These are phyloP conservation scores for Mycena vulgaris DNA, from an alignment of 768 basidiomycete genomes.

Conservation along the genomic window DNA sequence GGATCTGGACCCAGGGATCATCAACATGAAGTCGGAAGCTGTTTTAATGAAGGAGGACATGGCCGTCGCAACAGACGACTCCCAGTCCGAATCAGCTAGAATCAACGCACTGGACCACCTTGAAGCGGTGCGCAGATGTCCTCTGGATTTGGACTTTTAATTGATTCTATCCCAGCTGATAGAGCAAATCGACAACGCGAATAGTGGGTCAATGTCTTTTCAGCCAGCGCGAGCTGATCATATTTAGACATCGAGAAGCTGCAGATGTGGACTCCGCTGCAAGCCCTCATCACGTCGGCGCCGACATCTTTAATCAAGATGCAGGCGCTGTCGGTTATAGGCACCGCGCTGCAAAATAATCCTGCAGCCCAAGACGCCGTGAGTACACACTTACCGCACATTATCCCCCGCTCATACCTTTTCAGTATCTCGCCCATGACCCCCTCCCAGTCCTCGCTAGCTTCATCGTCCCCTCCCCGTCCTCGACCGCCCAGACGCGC, in stretches of 20 bases:
- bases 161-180: slow-evolving; percentile 68
- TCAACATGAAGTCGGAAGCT: slow-evolving; percentile 86
- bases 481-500: slow-evolving; percentile 67
- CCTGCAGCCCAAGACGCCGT: slow-evolving; percentile 86
- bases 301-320: slow-evolving; percentile 74
- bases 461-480: slow-evolving; percentile 68
- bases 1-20: slow-evolving; percentile 85
- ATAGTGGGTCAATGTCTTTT: slow-evolving; percentile 67
- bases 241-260: slow-evolving; percentile 79
- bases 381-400: slow-evolving; percentile 44
- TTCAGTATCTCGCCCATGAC: slow-evolving; percentile 73
- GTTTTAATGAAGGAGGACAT: slow-evolving; percentile 88
- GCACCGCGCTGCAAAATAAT: slow-evolving; percentile 93
- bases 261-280: slow-evolving; percentile 85
- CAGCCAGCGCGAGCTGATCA: neutral
- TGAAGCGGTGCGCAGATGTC: slow-evolving; percentile 79
- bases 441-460: slow-evolving; percentile 77
- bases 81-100: slow-evolving; percentile 69
- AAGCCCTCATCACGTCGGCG: slow-evolving; percentile 69
- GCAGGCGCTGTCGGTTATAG: slow-evolving; percentile 88
- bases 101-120: slow-evolving; percentile 84
- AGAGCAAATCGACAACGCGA: slow-evolving; percentile 93
- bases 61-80: slow-evolving; percentile 71
- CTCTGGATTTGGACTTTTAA: neutral
- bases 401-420: slow-evolving; percentile 7